Evolutionary conservation across 805 yeast genomes (phyloP), one percentile per base, ranked within the genome.

Genomic region (Helenozyma rhizophorensis): DNA sequence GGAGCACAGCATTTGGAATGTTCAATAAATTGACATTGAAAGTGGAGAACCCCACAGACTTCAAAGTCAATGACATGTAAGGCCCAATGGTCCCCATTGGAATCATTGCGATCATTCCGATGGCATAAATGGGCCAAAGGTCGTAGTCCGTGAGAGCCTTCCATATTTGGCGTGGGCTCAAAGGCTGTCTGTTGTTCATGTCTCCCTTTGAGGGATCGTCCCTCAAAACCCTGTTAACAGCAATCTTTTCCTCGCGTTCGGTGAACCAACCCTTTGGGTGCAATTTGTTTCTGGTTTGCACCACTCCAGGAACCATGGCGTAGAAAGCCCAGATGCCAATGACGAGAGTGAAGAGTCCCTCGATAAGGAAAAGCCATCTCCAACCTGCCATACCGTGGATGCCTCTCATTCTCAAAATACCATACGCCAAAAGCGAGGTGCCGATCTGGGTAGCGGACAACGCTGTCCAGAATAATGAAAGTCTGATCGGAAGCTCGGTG

Each of bases 341-440:
- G 2, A 50, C 13, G 4, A 78, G 53, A 2, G 87, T 78, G 26
- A 78, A 45, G 5, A 69, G 32, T 4, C 88, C 87, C 50, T 80
- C 85, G 33, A 82, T 65, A 13, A 81, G 48, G 42, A 81, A 81
- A 14, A 81, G 58, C 77, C 80, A 81, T 33, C 72, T 63, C 87
- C 87, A 81, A 18, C 77, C 75, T 16, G 55, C 62, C 62, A 68
- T 18, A 4, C 75, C 69, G 11, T 43, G 39, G 2, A 47, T 37
- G 12, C 76, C 78, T 21, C 73, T 58, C 54, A 80, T 58, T 34
- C 65, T 65, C 31, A 78, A 60, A 24, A 80, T 54, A 2, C 77
- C 86, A 40, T 65, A 74, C 0, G 56, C 79, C 21, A 73, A 54
- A 14, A 78, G 50, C 3, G 78, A 65, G 14, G 77, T 47, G 29